phyloP scores from a whole-genome alignment of 2,329 filamentous ascomycete species.

The Fusarium pseudoanthophilum region DNA sequence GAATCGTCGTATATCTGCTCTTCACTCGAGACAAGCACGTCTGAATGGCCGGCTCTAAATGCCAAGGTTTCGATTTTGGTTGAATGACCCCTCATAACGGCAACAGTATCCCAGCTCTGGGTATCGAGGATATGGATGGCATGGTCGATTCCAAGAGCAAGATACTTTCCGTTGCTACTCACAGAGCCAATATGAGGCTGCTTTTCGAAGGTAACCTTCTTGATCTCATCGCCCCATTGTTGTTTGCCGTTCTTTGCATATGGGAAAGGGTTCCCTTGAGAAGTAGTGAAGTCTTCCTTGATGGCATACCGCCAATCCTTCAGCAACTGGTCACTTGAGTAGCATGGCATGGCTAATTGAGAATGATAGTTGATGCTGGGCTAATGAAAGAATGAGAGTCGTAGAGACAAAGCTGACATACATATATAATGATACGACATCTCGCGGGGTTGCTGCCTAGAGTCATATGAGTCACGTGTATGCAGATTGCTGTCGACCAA shows the following conservation, averaged over 20 bases:
- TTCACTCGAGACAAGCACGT: constrained; percentile 4
- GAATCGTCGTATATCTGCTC: neutral
- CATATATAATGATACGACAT: neutral
- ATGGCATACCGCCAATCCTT: constrained; percentile 26
- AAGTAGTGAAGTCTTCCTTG: constrained; percentile 12
- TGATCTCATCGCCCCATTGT: constrained; percentile 17
- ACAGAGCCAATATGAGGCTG: constrained; percentile 1
- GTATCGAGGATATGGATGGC: constrained; percentile 20
- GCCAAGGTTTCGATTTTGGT: neutral
- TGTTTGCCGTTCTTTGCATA: constrained; percentile 8
- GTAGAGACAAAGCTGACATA: neutral
- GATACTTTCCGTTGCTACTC: neutral
- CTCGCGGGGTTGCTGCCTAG: neutral
- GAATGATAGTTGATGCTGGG: no score
- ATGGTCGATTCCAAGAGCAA: constrained; percentile 5
- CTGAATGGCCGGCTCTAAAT: constrained; percentile 3
- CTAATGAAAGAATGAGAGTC: fast-evolving
- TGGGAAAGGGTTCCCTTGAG: neutral
- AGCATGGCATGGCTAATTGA: neutral
- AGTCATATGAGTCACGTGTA: neutral
- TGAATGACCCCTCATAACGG: constrained; percentile 18
- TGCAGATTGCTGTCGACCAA: neutral
- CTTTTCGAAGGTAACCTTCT: neutral
- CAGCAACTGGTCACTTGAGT: constrained; percentile 11
- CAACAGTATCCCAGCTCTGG: neutral